A percentile compares a stretch with the other conserved stretches of the same genome.
Evolutionary conservation across 305 asterid genomes (phyloP).

Genomic region (Solanum aculeatissimum): DNA sequence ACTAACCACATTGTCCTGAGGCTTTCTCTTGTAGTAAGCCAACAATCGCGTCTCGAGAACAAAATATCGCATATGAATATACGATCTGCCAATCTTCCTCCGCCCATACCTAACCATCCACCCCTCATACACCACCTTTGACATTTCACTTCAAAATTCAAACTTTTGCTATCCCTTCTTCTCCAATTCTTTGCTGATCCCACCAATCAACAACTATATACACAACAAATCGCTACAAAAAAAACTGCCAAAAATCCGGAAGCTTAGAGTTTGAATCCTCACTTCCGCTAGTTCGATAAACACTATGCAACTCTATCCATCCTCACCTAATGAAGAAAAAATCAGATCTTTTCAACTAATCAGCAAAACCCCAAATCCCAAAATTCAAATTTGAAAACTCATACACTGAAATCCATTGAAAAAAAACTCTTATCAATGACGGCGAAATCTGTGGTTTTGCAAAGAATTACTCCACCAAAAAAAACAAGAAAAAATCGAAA

Average conservation of each 20-base stretch:
- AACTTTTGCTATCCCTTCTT: not conserved
- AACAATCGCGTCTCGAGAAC: slow-evolving; percentile 76
- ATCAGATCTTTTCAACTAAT: not conserved
- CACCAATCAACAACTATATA: not conserved
- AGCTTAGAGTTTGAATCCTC: not conserved
- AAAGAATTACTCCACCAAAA: not conserved
- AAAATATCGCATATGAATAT: slow-evolving; percentile 87
- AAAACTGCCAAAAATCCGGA: not conserved
- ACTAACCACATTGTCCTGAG: slow-evolving; percentile 77
- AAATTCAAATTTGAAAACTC: not conserved
- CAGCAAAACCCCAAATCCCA: not conserved
- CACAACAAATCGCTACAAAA: not conserved
- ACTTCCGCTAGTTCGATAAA: not conserved
- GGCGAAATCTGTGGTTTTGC: not conserved
- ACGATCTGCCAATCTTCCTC: slow-evolving; percentile 88
- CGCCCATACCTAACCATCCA: slow-evolving; percentile 99
- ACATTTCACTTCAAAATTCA: slow-evolving; percentile 5
- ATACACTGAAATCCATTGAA: not conserved
- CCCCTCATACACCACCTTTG: slow-evolving; percentile 89
- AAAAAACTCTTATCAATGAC: not conserved
- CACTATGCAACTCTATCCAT: not conserved
- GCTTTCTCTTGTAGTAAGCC: slow-evolving; percentile 95
- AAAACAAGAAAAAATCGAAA: not conserved
- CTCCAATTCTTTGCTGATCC: not conserved
- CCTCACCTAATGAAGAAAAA: not conserved